Evolutionary conservation across 2,329 filamentous ascomycete species (phyloP).

Genomic region (Trichoderma atroviride): DNA sequence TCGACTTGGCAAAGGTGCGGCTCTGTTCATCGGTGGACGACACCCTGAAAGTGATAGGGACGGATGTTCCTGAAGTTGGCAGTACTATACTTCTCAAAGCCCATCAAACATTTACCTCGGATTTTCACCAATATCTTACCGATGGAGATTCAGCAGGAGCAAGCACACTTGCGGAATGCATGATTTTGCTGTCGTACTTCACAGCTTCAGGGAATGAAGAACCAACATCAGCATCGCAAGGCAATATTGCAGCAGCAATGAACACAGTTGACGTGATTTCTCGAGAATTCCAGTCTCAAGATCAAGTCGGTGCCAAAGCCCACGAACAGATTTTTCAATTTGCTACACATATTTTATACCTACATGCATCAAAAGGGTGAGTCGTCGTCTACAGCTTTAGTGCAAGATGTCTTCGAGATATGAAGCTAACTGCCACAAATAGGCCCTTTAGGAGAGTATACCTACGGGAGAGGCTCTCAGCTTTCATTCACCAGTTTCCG

Average conservation of each 20-base stretch:
- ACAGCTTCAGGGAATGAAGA: constrained; percentile 47
- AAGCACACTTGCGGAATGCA: constrained; percentile 60
- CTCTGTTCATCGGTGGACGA: constrained; percentile 47
- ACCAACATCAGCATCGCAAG: constrained; percentile 51
- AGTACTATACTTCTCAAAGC: constrained; percentile 55
- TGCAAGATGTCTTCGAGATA: neutral
- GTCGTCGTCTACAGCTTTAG: constrained; percentile 28
- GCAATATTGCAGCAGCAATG: constrained; percentile 58
- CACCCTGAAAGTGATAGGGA: constrained; percentile 26
- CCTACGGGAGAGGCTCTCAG: constrained; percentile 62
- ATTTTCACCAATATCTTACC: constrained; percentile 59
- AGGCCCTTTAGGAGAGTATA: constrained; percentile 69
- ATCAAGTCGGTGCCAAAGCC: constrained; percentile 38
- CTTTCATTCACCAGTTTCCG: constrained; percentile 68
- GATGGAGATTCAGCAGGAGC: constrained; percentile 52
- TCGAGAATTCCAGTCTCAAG: constrained; percentile 45
- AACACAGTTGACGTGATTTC: constrained; percentile 47
- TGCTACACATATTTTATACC: constrained; percentile 65
- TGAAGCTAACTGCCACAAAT: constrained; percentile 29
- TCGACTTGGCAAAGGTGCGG: constrained; percentile 40
- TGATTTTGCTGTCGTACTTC: constrained; percentile 70
- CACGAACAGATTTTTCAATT: constrained; percentile 72
- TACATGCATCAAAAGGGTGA: constrained; percentile 64
- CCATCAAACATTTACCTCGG: constrained; percentile 55
- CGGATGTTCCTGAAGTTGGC: constrained; percentile 31